Evolutionary conservation across 1,139 yeast genomes (phyloP).

Genomic region (Pichia sorboxylosa): DNA sequence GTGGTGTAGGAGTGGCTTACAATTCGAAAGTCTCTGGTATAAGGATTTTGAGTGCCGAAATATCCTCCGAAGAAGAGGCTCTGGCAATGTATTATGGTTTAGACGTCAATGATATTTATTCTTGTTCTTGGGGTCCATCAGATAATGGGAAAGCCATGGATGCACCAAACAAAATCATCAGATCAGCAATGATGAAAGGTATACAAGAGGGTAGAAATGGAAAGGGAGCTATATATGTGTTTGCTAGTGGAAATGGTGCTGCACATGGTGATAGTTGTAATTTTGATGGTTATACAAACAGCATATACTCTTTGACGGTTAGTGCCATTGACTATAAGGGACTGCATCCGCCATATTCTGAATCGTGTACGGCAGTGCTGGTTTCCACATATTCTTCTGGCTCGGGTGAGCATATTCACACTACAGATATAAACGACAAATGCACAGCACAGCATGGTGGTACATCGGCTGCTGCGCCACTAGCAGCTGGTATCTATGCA

Average conservation of each 20-base stretch:
- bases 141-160: slow-evolving; percentile 85
- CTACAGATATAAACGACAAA: slow-evolving; percentile 68
- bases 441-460: slow-evolving; percentile 85
- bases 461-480: slow-evolving; percentile 97
- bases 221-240: slow-evolving; percentile 83
- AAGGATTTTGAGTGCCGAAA: slow-evolving; percentile 70
- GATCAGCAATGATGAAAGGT: slow-evolving; percentile 74
- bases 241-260: slow-evolving; percentile 96
- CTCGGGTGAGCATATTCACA: slow-evolving; percentile 78
- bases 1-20: slow-evolving; percentile 94
- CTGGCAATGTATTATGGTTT: slow-evolving; percentile 70
- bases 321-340: slow-evolving; percentile 88
- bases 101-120: slow-evolving; percentile 79
- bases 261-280: slow-evolving; percentile 78
- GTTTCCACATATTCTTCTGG: slow-evolving; percentile 95
- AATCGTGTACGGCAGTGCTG: slow-evolving; percentile 89
- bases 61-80: slow-evolving; percentile 85
- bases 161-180: slow-evolving; percentile 69
- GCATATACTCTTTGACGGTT: slow-evolving; percentile 89
- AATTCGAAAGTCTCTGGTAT: slow-evolving; percentile 81
- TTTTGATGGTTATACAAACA: slow-evolving; percentile 94
- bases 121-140: slow-evolving; percentile 98
- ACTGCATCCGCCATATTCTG: slow-evolving; percentile 78
- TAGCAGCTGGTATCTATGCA: slow-evolving; percentile 90
- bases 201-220: slow-evolving; percentile 72